phyloP scores from a whole-genome alignment of 805 yeast species.

The Tetrapisispora phaffii region DNA sequence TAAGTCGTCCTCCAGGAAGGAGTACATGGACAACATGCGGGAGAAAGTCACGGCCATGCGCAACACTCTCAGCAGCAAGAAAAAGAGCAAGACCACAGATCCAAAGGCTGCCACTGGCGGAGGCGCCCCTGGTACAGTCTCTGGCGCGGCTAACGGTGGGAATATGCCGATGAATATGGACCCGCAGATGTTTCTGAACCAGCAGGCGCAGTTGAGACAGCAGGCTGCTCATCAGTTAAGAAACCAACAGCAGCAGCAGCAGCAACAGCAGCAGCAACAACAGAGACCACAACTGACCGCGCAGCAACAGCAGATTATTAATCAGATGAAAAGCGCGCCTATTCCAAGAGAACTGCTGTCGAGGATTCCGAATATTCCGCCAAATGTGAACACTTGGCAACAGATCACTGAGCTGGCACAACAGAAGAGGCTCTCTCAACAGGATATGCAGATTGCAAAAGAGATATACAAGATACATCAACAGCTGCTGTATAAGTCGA shows the following conservation, averaged over 20 bases:
- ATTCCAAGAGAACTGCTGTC: conserved; percentile 33
- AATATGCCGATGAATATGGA: conserved; percentile 23
- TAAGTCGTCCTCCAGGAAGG: conserved; percentile 43
- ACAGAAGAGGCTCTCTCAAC: conserved; percentile 26
- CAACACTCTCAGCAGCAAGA: conserved; percentile 25
- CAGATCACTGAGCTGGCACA: conserved; percentile 27
- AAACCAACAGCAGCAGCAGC: conserved; percentile 13
- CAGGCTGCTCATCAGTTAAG: conserved; percentile 41
- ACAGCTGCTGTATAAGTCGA: conserved; percentile 41
- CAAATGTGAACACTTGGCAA: conserved; percentile 72
- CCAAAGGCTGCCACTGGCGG: conserved; percentile 19
- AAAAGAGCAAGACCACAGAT: conserved; percentile 14
- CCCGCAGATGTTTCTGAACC: conserved; percentile 34
- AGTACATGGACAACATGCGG: conserved; percentile 43
- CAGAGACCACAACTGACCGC: conserved; percentile 17
- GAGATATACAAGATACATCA: conserved; percentile 52
- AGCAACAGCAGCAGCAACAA: conserved; percentile 19
- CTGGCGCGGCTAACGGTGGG: conserved; percentile 16
- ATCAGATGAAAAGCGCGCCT: conserved; percentile 51
- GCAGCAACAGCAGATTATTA: conserved; percentile 27
- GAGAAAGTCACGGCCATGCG: conserved; percentile 36
- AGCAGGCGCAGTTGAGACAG: conserved; percentile 44
- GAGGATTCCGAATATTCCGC: conserved; percentile 38
- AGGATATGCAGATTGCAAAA: conserved; percentile 25
- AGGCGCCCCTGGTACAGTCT: too few relatives aligned